These are phyloP conservation scores for Lasiodiplodia sp. DNA, from an alignment of 2,329 filamentous ascomycete genomes.

Conservation along the genomic window DNA sequence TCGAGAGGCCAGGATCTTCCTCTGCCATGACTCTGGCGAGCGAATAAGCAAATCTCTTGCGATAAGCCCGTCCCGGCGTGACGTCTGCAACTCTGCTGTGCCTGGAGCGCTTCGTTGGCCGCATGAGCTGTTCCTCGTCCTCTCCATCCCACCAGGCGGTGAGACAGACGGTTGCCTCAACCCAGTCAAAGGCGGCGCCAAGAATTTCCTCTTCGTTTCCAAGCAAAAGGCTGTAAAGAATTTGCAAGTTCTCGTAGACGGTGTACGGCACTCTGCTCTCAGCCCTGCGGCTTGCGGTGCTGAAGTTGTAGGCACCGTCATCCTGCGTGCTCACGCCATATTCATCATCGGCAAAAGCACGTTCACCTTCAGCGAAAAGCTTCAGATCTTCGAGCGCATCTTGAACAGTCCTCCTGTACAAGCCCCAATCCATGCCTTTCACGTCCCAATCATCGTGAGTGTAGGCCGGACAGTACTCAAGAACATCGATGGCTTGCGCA, in stretches of 20 bases:
- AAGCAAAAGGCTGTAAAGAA: constrained; percentile 80
- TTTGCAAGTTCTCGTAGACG: constrained; percentile 83
- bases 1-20: constrained; percentile 71
- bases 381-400: constrained; percentile 74
- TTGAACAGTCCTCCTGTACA: constrained; percentile 79
- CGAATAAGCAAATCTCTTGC: constrained; percentile 60
- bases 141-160: constrained; percentile 93
- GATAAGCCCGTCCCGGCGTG: constrained; percentile 71
- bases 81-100: constrained; percentile 57
- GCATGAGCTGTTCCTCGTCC: constrained; percentile 54
- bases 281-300: constrained; percentile 73
- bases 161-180: constrained; percentile 83
- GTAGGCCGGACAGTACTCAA: constrained; percentile 76
- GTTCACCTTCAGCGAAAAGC: constrained; percentile 78
- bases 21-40: constrained; percentile 59
- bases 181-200: constrained; percentile 84
- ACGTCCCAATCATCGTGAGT: constrained; percentile 79
- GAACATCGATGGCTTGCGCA: constrained; percentile 70
- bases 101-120: constrained; percentile 48
- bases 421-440: constrained; percentile 78
- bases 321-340: constrained; percentile 51
- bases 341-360: constrained; percentile 55
- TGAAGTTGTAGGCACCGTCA: constrained; percentile 64
- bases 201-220: constrained; percentile 79
- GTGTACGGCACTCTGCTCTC: constrained; percentile 89